Percentiles rank a stretch among this genome's conserved stretches.
phyloP scores from a whole-genome alignment of 2,329 filamentous ascomycete species.

The Zarea fungicola region DNA sequence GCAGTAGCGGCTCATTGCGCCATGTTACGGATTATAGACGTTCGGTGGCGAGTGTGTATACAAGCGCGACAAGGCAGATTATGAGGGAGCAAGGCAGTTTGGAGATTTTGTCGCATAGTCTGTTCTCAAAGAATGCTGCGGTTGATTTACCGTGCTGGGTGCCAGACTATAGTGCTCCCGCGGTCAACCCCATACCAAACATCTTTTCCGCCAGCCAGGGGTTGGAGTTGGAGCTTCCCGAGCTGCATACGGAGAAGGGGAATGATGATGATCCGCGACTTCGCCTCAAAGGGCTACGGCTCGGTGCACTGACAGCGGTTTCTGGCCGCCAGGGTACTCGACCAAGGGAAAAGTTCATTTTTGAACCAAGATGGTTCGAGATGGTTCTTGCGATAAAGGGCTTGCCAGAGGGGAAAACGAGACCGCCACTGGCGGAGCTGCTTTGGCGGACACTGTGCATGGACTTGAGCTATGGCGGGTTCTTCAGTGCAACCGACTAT shows the following conservation, averaged over 20 bases:
- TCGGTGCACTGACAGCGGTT: conserved; percentile 16
- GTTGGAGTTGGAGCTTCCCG: conserved; percentile 10
- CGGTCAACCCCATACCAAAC: conserved; percentile 17
- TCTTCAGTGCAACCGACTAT: conserved; percentile 16
- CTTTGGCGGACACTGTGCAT: conserved; percentile 25
- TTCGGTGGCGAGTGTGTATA: conserved; percentile 19
- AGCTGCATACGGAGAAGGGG: neutral
- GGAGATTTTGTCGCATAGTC: conserved; percentile 16
- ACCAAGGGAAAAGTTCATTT: conserved; percentile 18
- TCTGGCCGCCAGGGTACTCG: conserved; percentile 14
- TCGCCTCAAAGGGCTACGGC: conserved; percentile 11
- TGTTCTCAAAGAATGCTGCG: conserved; percentile 9
- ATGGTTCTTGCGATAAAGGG: conserved; percentile 18
- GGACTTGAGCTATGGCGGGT: conserved; percentile 20
- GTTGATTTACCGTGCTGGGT: conserved; percentile 20
- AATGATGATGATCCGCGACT: conserved; percentile 11
- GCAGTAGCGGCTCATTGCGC: conserved; percentile 10
- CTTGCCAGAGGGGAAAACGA: neutral
- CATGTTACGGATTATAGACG: conserved; percentile 18
- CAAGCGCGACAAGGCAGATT: conserved; percentile 18
- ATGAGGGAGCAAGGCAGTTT: conserved; percentile 17
- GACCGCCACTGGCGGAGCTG: conserved; percentile 15
- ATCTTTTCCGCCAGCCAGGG: conserved; percentile 20
- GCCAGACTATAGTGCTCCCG: conserved; percentile 20
- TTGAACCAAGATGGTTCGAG: conserved; percentile 20